These are phyloP conservation scores for Verticillium zaregamsianum DNA, from an alignment of 2,329 filamentous ascomycete species.

Conservation along the genomic window DNA sequence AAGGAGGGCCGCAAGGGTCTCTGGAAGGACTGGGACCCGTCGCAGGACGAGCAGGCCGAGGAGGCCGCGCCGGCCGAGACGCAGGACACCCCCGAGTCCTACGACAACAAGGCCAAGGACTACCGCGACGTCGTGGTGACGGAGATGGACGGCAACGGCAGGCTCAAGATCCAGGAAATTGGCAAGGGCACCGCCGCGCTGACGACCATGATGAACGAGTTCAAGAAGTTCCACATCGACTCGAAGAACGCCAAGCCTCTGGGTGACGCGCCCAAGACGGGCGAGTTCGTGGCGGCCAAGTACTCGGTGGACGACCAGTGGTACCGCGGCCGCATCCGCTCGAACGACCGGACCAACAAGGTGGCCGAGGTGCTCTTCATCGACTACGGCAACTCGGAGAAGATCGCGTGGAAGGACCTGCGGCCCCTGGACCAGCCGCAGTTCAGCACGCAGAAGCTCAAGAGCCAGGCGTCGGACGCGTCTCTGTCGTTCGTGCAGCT, in stretches of 20 bases:
- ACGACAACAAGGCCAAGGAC: constrained; percentile 65
- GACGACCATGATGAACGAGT: constrained; percentile 83
- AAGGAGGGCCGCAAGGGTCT: constrained; percentile 85
- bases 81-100: constrained; percentile 36
- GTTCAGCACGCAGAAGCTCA: constrained; percentile 78
- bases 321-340: constrained; percentile 88
- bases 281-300: constrained; percentile 85
- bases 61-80: constrained; percentile 51
- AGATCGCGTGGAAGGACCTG: constrained; percentile 77
- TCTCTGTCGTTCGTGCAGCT: constrained; percentile 86
- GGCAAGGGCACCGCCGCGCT: constrained; percentile 81
- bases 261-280: constrained; percentile 75
- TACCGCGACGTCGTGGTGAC: constrained; percentile 94
- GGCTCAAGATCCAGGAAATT: constrained; percentile 87
- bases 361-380: constrained; percentile 89
- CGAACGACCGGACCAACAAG: constrained; percentile 88
- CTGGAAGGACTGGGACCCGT: constrained; percentile 94
- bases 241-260: constrained; percentile 74
- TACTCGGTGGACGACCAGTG: constrained; percentile 88
- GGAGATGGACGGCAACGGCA: constrained; percentile 77
- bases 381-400: constrained; percentile 94
- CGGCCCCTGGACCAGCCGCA: constrained; percentile 75
- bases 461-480: constrained; percentile 82
- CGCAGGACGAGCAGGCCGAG: constrained; percentile 67
- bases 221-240: constrained; percentile 86